Base-by-base conservation (phyloP, 257 asterid species). In the Plantago major region DNA sequence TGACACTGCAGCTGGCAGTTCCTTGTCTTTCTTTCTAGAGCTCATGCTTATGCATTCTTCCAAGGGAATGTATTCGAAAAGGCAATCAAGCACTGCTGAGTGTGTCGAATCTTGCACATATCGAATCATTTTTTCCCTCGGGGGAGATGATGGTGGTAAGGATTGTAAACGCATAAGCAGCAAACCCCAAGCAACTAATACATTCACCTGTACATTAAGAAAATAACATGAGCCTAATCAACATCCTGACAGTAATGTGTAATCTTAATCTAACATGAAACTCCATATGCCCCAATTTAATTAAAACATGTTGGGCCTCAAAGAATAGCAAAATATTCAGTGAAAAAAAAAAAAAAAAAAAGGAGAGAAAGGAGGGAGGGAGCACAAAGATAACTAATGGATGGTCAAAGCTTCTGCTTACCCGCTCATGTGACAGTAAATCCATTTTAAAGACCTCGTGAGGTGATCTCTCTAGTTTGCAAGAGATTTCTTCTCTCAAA, bases 121-220 rank as follows among this genome's bases (percentile, higher is more conserved):
- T 60, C 89, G 99, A 71, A 89, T 77, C 73, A 86, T 67, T 72
- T 72, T 87, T 77, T 93, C 95, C 78, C 96, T 82, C 71, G 58
- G 71, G 28, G 85, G 76, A 53, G 97, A 83, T 64, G 99, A 83
- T 11, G 95, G 70, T 59, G 97, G 94, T 74, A 93, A 83, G 60
- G 96, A 87, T 51, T 67, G 76, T 46, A 89, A 67, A 77, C 79
- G 85, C 14, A 96, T 80, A 63, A 93, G 87, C 68, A 93, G 76
- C 74, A 93, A 84, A 80, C 88, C 76, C 97, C 99, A 93, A 61
- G 96, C 86, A 73, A 89, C 77, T 56, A 85, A 75, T 46, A 82
- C 71, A 69, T 85, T 81, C 67, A 93, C 94, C 99, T 93, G 83
- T 19, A 54, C 62, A 70, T 48, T 68, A 18, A 53, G 13, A 66